Evolutionary conservation across 2,329 filamentous ascomycete species (phyloP).

Genomic region (Fusarium tricinctum): DNA sequence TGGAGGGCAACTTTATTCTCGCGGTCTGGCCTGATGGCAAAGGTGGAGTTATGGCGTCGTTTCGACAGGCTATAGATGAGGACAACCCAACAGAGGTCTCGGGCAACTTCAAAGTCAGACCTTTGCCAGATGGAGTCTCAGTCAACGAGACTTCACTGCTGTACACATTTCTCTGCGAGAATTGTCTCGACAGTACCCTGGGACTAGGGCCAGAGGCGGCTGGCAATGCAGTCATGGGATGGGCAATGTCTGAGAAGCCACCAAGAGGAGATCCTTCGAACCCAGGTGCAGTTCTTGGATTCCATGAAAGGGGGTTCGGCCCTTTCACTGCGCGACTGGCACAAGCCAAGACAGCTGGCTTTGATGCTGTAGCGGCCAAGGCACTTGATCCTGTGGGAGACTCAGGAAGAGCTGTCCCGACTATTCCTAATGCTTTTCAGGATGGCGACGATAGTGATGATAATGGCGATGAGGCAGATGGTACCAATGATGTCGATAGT

Average conservation of each 20-base stretch:
- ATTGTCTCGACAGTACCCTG: conserved; percentile 4
- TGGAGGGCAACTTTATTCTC: conserved; percentile 24
- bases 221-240: conserved; percentile 20
- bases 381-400: not conserved
- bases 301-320: conserved; percentile 3
- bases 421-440: conserved; percentile 1
- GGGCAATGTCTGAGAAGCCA: not conserved
- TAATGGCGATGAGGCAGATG: conserved; percentile 5
- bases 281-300: conserved; percentile 6
- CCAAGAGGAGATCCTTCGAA: conserved; percentile 5
- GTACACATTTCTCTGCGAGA: conserved; percentile 24
- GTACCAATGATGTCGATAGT: not conserved
- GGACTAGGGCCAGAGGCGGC: conserved; percentile 7
- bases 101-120: conserved; percentile 16
- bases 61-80: conserved; percentile 21
- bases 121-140: conserved; percentile 9
- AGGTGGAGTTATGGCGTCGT: conserved; percentile 21
- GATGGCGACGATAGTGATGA: not conserved
- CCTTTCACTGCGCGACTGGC: not conserved
- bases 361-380: conserved; percentile 8
- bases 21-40: conserved; percentile 16
- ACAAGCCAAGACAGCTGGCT: not conserved
- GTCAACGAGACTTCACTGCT: conserved; percentile 5
- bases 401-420: conserved; percentile 9
- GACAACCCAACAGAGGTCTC: conserved; percentile 5